Percentiles rank a stretch among this genome's conserved stretches.
Evolutionary conservation across 2,329 filamentous ascomycete species (phyloP).

Genomic region (Colletotrichum lini): DNA sequence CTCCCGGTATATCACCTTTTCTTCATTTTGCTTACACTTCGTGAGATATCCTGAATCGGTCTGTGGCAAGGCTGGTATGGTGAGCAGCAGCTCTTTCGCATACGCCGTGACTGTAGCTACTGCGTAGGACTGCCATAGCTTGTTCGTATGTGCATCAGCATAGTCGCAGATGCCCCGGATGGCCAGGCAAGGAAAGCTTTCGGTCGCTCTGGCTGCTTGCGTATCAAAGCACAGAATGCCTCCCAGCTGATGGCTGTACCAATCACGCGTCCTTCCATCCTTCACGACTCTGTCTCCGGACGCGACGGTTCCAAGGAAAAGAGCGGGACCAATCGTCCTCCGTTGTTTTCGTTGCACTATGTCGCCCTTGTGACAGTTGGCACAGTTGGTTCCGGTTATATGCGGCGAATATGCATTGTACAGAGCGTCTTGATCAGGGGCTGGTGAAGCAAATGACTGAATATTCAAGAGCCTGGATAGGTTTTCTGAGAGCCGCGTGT

Average conservation of each 20-base stretch:
- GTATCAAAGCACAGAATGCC: constrained; percentile 48
- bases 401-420: constrained; percentile 36
- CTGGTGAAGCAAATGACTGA: constrained; percentile 26
- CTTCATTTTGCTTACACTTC: too few relatives aligned
- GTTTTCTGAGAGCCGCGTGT: constrained; percentile 27
- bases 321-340: neutral
- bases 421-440: constrained; percentile 36
- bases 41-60: too few relatives aligned
- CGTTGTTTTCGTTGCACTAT: constrained; percentile 25
- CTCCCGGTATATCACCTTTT: too few relatives aligned
- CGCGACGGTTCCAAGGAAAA: constrained; percentile 47
- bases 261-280: constrained; percentile 50
- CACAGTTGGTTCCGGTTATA: constrained; percentile 27
- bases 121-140: constrained; percentile 55
- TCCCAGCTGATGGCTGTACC: constrained; percentile 45
- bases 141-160: constrained; percentile 56
- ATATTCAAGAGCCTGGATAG: constrained; percentile 28
- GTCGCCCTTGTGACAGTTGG: constrained; percentile 17
- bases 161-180: constrained; percentile 59
- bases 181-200: constrained; percentile 51
- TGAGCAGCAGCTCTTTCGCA: constrained; percentile 37
- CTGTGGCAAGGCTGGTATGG: neutral
- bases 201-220: constrained; percentile 49
- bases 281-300: constrained; percentile 56
- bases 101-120: constrained; percentile 51